phyloP scores from a whole-genome alignment of 108 stramenopile species.

The Cyclotella distinguenda region DNA sequence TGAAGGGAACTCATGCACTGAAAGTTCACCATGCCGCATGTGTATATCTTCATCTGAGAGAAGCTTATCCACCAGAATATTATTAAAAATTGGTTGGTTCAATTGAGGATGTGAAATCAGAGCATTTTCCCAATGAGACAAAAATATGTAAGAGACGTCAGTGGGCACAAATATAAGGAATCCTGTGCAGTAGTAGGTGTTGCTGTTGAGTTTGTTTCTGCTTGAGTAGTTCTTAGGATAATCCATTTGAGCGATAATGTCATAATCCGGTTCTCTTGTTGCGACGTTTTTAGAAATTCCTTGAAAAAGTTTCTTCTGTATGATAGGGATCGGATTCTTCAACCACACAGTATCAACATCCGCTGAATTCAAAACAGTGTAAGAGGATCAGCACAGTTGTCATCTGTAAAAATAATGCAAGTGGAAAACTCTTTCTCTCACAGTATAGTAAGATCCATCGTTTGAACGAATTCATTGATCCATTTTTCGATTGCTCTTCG shows the following conservation, averaged over 20 bases:
- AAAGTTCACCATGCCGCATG: slow-evolving; percentile 8
- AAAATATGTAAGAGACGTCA: slow-evolving; percentile 5
- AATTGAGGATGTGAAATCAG: slow-evolving; percentile 17
- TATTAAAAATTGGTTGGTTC: slow-evolving; percentile 32
- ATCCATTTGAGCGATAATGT: slow-evolving; percentile 19
- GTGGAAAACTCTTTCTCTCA: too few relatives aligned
- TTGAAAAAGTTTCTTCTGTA: slow-evolving; percentile 7
- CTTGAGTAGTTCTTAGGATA: too few relatives aligned
- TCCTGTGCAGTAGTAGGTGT: slow-evolving; percentile 25
- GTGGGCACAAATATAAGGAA: slow-evolving; percentile 16
- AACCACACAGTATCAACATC: slow-evolving; percentile 35
- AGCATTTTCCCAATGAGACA: slow-evolving; percentile 24
- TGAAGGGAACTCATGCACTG: slow-evolving; percentile 6
- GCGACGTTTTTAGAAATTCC: not conserved
- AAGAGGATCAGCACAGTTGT: too few relatives aligned
- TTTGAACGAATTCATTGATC: not conserved
- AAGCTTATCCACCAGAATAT: not conserved
- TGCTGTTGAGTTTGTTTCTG: not conserved
- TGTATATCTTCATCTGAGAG: not conserved
- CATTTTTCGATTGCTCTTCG: not conserved
- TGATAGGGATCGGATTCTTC: slow-evolving; percentile 19
- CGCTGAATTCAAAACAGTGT: too few relatives aligned
- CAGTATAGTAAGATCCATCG: too few relatives aligned
- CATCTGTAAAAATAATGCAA: too few relatives aligned
- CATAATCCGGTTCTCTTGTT: slow-evolving; percentile 1